These are phyloP conservation scores for Bombardia bombarda DNA, from an alignment of 495 filamentous ascomycete genomes.

Conservation along the genomic window DNA sequence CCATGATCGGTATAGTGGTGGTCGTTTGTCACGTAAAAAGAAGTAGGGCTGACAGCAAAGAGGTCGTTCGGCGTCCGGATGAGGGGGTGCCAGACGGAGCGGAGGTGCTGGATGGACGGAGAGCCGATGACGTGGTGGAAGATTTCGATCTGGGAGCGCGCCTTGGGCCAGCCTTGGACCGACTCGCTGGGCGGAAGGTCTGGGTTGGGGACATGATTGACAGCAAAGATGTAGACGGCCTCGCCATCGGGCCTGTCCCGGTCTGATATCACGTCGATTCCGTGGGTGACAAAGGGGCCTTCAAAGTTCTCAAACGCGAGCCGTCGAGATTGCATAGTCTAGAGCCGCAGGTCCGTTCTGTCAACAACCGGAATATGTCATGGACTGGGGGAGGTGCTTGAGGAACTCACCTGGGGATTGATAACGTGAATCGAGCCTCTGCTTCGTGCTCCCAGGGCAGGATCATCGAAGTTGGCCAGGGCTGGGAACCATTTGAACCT, in stretches of 20 bases:
- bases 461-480: conserved; percentile 30
- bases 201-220: conserved; percentile 45
- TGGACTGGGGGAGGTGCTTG: background rate
- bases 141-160: conserved; percentile 45
- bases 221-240: conserved; percentile 52
- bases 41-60: conserved; percentile 36
- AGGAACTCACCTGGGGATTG: conserved; percentile 38
- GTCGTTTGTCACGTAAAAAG: conserved; percentile 56
- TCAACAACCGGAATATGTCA: too few relatives aligned
- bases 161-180: conserved; percentile 10
- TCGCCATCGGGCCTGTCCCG: conserved; percentile 28
- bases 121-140: conserved; percentile 45
- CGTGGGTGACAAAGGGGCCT: conserved; percentile 50
- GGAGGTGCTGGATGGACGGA: conserved; percentile 25
- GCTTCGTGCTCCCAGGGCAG: conserved; percentile 16
- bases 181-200: background rate
- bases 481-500: conserved; percentile 52
- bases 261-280: conserved; percentile 49
- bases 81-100: conserved; percentile 37
- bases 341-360: background rate
- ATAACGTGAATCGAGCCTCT: conserved; percentile 47
- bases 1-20: conserved; percentile 44
- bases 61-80: conserved; percentile 57
- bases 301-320: conserved; percentile 45
- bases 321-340: conserved; percentile 44